Base-by-base conservation (phyloP, 495 filamentous ascomycete species). In the Talaromyces proteolyticus region DNA sequence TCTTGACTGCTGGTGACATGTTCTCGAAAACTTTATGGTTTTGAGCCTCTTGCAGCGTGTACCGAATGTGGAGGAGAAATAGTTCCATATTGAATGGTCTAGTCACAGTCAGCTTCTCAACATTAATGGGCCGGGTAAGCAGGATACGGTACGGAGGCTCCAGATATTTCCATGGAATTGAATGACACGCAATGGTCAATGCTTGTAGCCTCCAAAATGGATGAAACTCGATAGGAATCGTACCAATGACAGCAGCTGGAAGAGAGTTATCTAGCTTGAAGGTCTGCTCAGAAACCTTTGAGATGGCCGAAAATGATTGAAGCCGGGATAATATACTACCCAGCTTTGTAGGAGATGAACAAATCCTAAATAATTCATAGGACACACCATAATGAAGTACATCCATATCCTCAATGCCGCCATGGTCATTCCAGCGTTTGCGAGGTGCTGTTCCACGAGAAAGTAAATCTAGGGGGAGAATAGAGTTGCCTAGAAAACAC, bases 201-300 rank as follows among this genome's bases (percentile, higher is more conserved):
- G 40, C 40, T 42, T 42, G 40, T 20, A 42, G 17, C 17, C 40
- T 42, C 40, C 40, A 42, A 42, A 42, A 42, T 39, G 40, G 17
- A 20, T 42, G 40, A 4, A 42, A 42, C 17, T 42, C 8, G 12
- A 4, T 20, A 42, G 40, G 40, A 20, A 42, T 20, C 40, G 3
- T 12, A 17, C 12, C 37, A 39, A 39, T 39, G 12, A 39, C 18
- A 39, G 29, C 29, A 36, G 14, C 29, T 36, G 29, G 7, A 36
- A 36, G 29, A 7, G 29, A 36, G 7, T 36, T 36, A 36, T 36
- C 29, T 14, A 36, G 14, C 29, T 36, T 36, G 29, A 36, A 36
- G 29, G 29, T 7, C 7, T 36, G 29, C 7, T 36, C 29, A 36
- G 29, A 36, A 36, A 36, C 14, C 29, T 36, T 36, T 36, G 29